Percentiles rank a stretch among this genome's conserved stretches.
phyloP scores from a whole-genome alignment of 2,329 filamentous ascomycete genomes.

The Paecilomyces fulvus region DNA sequence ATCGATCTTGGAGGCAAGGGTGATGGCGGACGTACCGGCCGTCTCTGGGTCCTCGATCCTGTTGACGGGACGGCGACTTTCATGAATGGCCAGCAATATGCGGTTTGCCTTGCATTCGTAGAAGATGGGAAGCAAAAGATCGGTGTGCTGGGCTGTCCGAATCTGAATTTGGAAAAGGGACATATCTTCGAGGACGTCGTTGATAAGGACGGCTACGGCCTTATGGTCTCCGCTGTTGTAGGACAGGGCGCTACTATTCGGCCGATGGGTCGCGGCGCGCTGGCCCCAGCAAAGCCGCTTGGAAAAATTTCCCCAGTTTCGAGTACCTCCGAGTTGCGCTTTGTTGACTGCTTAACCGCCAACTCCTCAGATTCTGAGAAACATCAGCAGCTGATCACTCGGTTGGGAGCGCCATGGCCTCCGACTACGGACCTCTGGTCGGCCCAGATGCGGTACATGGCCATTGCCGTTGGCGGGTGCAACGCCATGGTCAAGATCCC shows the following conservation, averaged over 20 bases:
- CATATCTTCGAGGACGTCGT: constrained; percentile 30
- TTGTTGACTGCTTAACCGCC: constrained; percentile 36
- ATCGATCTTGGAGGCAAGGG: constrained; percentile 51
- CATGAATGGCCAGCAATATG: constrained; percentile 54
- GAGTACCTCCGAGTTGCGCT: constrained; percentile 29
- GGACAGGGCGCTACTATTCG: constrained; percentile 37
- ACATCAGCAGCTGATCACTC: constrained; percentile 30
- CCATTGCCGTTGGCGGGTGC: constrained; percentile 42
- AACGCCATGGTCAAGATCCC: constrained; percentile 44
- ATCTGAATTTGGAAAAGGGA: constrained; percentile 40
- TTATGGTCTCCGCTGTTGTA: constrained; percentile 43
- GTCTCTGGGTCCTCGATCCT: constrained; percentile 56
- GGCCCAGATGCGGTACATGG: constrained; percentile 47
- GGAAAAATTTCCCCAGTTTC: constrained; percentile 13
- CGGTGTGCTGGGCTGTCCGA: constrained; percentile 55
- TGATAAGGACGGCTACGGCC: constrained; percentile 39
- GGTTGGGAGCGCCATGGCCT: constrained; percentile 39
- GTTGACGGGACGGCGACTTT: constrained; percentile 58
- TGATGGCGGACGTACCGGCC: constrained; percentile 27
- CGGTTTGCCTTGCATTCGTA: constrained; percentile 51
- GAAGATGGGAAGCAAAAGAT: constrained; percentile 50
- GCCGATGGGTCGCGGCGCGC: constrained; percentile 24
- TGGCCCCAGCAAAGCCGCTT: constrained; percentile 26
- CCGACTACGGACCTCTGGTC: constrained; percentile 43
- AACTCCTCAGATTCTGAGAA: constrained; percentile 31